These are phyloP conservation scores for Forsythia viridissima DNA, from an alignment of 257 asterid genomes.

Conservation along the genomic window DNA sequence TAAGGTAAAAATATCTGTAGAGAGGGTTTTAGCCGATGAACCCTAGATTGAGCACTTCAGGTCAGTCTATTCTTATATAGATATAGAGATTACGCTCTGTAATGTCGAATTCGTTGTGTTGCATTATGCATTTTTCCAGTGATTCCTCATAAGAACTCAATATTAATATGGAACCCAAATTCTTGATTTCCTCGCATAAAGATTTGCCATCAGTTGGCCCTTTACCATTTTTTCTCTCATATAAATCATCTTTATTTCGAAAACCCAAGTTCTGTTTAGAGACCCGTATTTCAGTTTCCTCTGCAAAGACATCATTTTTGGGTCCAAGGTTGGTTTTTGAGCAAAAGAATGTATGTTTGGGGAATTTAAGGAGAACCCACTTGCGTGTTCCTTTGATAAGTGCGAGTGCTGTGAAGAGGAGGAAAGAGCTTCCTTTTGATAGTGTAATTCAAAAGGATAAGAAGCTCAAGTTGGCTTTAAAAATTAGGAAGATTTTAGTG, in stretches of 20 bases:
- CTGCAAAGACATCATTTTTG: conserved; percentile 45
- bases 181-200: conserved; percentile 52
- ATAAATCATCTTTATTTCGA: conserved; percentile 39
- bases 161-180: conserved; percentile 61
- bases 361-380: conserved; percentile 37
- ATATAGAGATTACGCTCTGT: conserved; percentile 10
- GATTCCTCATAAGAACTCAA: conserved; percentile 22
- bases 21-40: conserved; percentile 53
- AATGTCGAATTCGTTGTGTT: conserved; percentile 24
- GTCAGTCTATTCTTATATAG: conserved; percentile 30
- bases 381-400: conserved; percentile 38
- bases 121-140: conserved; percentile 11
- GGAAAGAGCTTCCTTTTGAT: conserved; percentile 90
- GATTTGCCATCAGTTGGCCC: conserved; percentile 46
- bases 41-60: conserved; percentile 46
- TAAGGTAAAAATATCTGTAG: conserved; percentile 16
- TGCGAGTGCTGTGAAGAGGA: conserved; percentile 80
- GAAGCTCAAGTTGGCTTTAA: conserved; percentile 84
- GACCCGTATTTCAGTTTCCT: conserved; percentile 30
- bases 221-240: conserved; percentile 52
- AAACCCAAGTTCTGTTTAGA: conserved; percentile 40
- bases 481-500: conserved; percentile 82
- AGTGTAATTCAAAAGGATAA: conserved; percentile 95
- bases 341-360: conserved; percentile 30
- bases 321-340: conserved; percentile 45